These are phyloP conservation scores for Grammothele lineata DNA, from an alignment of 768 basidiomycete genomes.

Conservation along the genomic window DNA sequence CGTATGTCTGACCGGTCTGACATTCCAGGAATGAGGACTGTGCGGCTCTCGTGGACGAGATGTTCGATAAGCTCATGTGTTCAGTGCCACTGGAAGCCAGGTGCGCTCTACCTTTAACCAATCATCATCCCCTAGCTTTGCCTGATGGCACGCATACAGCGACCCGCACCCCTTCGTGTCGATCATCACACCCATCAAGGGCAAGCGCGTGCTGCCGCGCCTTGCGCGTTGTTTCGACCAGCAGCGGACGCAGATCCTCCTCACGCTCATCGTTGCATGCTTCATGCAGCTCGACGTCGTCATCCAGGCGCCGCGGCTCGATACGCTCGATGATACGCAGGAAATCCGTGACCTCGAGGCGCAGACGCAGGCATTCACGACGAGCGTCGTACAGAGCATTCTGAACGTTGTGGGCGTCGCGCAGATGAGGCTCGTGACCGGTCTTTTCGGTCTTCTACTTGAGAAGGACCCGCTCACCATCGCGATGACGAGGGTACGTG, in stretches of 20 bases:
- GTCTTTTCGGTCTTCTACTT: conserved; percentile 78
- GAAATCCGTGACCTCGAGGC: conserved; percentile 70
- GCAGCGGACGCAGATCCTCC: conserved; percentile 76
- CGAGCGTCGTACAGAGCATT: conserved; percentile 82
- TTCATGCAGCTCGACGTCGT: conserved; percentile 95
- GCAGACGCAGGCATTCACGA: conserved; percentile 89
- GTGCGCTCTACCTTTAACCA: conserved; percentile 35
- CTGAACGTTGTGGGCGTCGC: conserved; percentile 77
- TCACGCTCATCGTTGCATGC: conserved; percentile 91
- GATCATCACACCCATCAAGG: conserved; percentile 81
- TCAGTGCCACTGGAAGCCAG: conserved; percentile 92
- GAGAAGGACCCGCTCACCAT: conserved; percentile 71
- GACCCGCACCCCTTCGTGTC: conserved; percentile 97
- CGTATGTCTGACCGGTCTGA: background rate
- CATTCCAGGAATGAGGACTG: conserved; percentile 52
- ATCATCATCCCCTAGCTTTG: background rate
- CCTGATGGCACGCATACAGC: conserved; percentile 36
- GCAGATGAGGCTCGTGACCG: conserved; percentile 77
- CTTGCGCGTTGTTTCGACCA: conserved; percentile 79
- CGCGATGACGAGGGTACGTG: conserved; percentile 74
- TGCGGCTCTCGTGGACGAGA: conserved; percentile 52
- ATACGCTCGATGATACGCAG: conserved; percentile 54
- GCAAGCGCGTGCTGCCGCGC: conserved; percentile 88
- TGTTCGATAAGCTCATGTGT: conserved; percentile 84
- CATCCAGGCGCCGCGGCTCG: conserved; percentile 67